Base-by-base conservation (phyloP, 805 yeast species). In the Metschnikowia aberdeeniae region DNA sequence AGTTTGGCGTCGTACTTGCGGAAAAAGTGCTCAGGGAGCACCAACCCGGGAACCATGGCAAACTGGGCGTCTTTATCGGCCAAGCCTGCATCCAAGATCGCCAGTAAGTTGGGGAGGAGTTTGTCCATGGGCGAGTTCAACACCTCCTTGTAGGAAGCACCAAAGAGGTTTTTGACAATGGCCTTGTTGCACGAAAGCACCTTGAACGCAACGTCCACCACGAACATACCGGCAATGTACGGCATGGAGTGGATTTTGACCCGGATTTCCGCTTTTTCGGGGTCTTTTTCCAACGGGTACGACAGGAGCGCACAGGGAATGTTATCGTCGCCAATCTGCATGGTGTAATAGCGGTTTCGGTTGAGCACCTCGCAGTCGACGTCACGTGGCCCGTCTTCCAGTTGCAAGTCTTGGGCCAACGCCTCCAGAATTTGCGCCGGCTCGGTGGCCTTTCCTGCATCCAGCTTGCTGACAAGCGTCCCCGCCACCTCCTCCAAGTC, bases 11-110 rank as follows among this genome's bases (percentile, higher is more conserved):
- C 72, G 43, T 80, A 73, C 52, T 82, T 81, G 50, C 97, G 76
- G 67, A 92, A 89, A 60, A 86, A 84, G 64, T 89, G 97, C 62
- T 90, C 98, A 0, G 97, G 95, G 10, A 90, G 67, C 0, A 90
- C 96, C 41, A 87, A 65, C 1, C 97, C 97, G 0, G 84, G 78
- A 6, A 56, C 60, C 20, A 67, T 44, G 17, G 56, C 53, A 27
- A 59, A 50, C 0, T 49, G 52, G 7, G 59, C 57, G 5, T 48
- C 40, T 34, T 59, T 59, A 26, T 58, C 61, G 3, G 61, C 62
- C 11, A 63, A 46, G 1, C 82, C 80, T 17, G 59, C 51, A 1
- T 64, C 60, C 40, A 82, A 58, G 17, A 80, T 65, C 3, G 64
- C 62, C 2, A 75, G 59, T 56, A 89, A 88, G 13, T 74, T 66